Base-by-base conservation (phyloP, 2,329 filamentous ascomycete species). In the Cladophialophora immunda region DNA sequence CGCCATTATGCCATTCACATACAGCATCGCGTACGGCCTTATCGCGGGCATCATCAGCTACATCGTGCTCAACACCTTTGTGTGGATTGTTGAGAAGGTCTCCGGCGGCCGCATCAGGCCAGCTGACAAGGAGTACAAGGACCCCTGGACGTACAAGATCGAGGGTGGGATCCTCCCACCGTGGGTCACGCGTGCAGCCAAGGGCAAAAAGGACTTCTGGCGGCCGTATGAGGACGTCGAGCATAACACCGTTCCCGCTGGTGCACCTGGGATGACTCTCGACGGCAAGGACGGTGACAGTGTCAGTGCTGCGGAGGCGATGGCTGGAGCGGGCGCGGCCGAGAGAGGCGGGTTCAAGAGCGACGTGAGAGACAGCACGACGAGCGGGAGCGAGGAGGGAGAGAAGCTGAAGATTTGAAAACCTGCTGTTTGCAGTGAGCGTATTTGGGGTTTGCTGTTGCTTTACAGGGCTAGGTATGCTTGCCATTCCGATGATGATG, bases 1-100 rank as follows among this genome's bases (percentile, higher is more conserved):
- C 70, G 88, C 89, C 65, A 81, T 94, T 68, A 96, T 97, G 93
- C 92, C 93, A 0, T 95, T 96, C 80, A 93, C 91, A 1, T 97
- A 95, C 82, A 92, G 89, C 47, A 95, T 96, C 74, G 92, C 93
- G 13, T 92, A 96, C 75, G 93, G 93, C 56, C 84, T 97, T 17
- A 96, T 96, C 72, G 91, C 87, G 1, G 92, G 92, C 60, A 90
- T 96, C 73, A 84, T 90, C 74, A 88, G 87, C 45, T 96, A 96
- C 78, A 89, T 90, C 53, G 76, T 91, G 70, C 85, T 97, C 79
- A 96, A 97, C 79, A 86, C 84, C 0, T 75, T 85, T 13, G 88
- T 92, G 13, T 94, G 87, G 86, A 65, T 91, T 56, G 79, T 96
- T 71, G 88, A 91, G 77, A 84, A 87, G 75, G 79, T 80, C 3